These are phyloP conservation scores for Russula foetens DNA, from an alignment of 768 basidiomycete species.

Conservation along the genomic window DNA sequence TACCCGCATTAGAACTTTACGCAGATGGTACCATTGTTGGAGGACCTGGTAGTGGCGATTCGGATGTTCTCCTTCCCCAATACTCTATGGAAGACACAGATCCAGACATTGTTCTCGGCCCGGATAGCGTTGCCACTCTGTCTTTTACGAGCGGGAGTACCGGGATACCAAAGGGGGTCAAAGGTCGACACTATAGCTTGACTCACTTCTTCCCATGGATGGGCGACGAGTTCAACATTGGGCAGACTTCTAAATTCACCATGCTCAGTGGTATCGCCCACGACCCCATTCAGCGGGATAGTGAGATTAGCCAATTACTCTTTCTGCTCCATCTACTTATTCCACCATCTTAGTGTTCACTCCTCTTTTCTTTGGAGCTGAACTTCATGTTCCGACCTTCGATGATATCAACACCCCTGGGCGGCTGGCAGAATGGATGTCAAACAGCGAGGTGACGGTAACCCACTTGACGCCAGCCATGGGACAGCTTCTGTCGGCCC, in stretches of 20 bases:
- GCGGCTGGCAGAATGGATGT: constrained; percentile 98
- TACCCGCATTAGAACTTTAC: constrained; percentile 78
- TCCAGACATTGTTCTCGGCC: constrained; percentile 81
- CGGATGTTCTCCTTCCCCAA: constrained; percentile 56
- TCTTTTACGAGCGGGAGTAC: constrained; percentile 98
- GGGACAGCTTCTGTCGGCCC: constrained; percentile 95
- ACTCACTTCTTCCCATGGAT: constrained; percentile 99
- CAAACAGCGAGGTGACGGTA: constrained; percentile 80
- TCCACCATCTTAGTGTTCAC: constrained; percentile 71
- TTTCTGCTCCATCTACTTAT: neutral
- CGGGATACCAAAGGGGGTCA: constrained; percentile 97
- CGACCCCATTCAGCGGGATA: constrained; percentile 97
- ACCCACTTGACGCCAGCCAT: constrained; percentile 98
- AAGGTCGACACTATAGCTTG: constrained; percentile 88
- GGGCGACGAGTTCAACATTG: constrained; percentile 76
- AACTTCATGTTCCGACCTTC: constrained; percentile 90
- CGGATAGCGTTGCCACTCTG: constrained; percentile 88
- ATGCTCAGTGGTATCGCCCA: constrained; percentile 99
- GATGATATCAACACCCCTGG: constrained; percentile 98
- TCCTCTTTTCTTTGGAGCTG: constrained; percentile 93
- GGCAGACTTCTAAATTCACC: constrained; percentile 76
- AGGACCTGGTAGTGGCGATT: constrained; percentile 37
- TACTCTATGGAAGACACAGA: constrained; percentile 53
- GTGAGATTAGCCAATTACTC: constrained; percentile 42
- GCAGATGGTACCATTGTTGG: constrained; percentile 57